Conservation (phyloP, 164 flowering plant genomes). For the Umbellularia californica region DNA sequence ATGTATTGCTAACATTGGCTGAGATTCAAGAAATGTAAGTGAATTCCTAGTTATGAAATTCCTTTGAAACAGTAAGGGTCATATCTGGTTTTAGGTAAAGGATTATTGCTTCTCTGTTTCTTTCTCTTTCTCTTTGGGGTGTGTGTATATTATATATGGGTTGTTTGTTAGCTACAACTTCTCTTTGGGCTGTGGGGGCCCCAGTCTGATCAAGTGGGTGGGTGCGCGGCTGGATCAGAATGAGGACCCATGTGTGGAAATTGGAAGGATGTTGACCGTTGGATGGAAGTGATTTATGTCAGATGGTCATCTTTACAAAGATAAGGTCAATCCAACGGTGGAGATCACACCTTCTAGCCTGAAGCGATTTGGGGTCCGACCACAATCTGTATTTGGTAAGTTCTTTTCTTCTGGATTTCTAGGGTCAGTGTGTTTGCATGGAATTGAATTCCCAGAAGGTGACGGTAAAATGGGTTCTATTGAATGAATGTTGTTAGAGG, state of each 20-base stretch:
- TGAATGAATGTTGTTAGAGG: no score
- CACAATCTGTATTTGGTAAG: neutral
- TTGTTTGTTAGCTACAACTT: no score
- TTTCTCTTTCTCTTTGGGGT: neutral
- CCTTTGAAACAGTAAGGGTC: neutral
- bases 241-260: neutral
- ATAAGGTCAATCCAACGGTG: neutral
- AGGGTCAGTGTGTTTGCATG: no score
- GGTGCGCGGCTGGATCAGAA: no score
- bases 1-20: neutral
- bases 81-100: neutral
- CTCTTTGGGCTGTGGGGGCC: no score
- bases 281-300: neutral
- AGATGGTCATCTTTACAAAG: neutral
- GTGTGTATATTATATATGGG: neutral
- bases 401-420: neutral
- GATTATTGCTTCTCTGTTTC: neutral
- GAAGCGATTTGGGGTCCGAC: neutral
- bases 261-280: neutral
- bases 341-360: neutral
- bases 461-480: no score
- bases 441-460: no score
- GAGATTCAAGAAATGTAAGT: neutral
- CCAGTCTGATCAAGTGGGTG: no score
- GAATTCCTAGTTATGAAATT: neutral